Percentiles rank a stretch among this genome's conserved stretches.
phyloP scores from a whole-genome alignment of 805 yeast genomes.

The Lipomyces sp. region DNA sequence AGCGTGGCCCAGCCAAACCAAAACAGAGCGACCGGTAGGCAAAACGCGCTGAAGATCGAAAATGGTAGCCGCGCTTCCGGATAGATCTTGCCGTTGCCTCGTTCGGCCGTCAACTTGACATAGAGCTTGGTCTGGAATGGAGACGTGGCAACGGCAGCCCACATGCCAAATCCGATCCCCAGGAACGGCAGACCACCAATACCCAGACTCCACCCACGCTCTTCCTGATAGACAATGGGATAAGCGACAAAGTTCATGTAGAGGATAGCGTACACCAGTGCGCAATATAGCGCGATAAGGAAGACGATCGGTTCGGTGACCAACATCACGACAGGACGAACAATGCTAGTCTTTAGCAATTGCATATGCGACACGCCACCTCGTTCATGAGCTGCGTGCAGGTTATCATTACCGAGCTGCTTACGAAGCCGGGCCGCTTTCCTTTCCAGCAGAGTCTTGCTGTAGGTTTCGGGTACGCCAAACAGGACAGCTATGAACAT shows the following conservation, averaged over 20 bases:
- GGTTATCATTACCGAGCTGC: conserved; percentile 58
- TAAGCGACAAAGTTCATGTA: conserved; percentile 65
- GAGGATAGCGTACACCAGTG: conserved; percentile 67
- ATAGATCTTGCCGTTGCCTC: conserved; percentile 11
- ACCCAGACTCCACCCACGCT: conserved; percentile 60
- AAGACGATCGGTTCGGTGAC: conserved; percentile 65
- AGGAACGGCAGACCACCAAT: conserved; percentile 64
- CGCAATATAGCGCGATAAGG: conserved; percentile 65
- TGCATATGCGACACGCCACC: conserved; percentile 25
- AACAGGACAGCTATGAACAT: conserved; percentile 52
- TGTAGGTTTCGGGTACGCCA: conserved; percentile 60
- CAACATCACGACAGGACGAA: conserved; percentile 59
- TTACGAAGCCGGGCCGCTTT: conserved; percentile 56
- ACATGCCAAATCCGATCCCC: conserved; percentile 45
- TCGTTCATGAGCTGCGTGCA: conserved; percentile 63
- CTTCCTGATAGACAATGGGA: conserved; percentile 65
- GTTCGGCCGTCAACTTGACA: conserved; percentile 45
- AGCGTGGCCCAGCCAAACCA: conserved; percentile 82
- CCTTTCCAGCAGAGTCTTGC: conserved; percentile 55
- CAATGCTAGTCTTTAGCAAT: conserved; percentile 47
- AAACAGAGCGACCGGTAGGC: conserved; percentile 62
- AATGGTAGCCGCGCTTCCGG: conserved; percentile 65
- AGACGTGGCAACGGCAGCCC: conserved; percentile 60
- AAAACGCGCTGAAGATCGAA: conserved; percentile 55
- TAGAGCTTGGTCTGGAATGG: conserved; percentile 46